Evolutionary conservation across 768 basidiomycete species (phyloP).

Genomic region (Suillus cothurnatus): DNA sequence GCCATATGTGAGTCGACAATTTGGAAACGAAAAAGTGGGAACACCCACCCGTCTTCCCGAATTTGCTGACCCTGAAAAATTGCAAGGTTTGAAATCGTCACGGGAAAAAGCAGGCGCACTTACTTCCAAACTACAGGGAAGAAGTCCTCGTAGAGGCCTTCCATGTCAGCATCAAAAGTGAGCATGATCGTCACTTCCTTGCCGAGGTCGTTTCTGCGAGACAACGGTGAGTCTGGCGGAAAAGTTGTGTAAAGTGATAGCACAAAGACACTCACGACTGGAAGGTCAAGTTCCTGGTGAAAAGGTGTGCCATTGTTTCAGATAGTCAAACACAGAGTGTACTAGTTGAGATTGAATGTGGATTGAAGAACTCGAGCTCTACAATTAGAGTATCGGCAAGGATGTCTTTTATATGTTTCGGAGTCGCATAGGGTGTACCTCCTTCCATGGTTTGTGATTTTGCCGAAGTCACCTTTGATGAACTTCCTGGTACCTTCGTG

Average conservation of each 20-base stretch:
- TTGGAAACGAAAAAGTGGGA: neutral
- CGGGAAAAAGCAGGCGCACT: neutral
- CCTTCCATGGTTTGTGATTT: neutral
- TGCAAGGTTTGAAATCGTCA: neutral
- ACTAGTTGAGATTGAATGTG: neutral
- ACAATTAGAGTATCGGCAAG: neutral
- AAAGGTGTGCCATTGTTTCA: neutral
- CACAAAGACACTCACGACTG: neutral
- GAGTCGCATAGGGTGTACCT: neutral
- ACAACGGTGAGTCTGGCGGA: neutral
- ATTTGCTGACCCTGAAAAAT: neutral
- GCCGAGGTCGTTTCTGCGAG: neutral
- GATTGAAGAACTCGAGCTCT: neutral
- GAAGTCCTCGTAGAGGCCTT: neutral
- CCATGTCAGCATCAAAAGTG: neutral
- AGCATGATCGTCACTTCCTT: neutral
- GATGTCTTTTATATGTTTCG: neutral
- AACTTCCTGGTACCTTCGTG: neutral
- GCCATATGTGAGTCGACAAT: neutral
- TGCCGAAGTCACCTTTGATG: neutral
- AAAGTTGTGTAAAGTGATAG: neutral
- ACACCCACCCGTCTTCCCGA: neutral
- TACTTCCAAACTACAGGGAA: conserved; percentile 2
- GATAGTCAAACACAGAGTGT: neutral
- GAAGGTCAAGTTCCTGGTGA: neutral